These are phyloP conservation scores for Neopestalotiopsis sp. DNA, from an alignment of 2,329 filamentous ascomycete genomes.

Conservation along the genomic window DNA sequence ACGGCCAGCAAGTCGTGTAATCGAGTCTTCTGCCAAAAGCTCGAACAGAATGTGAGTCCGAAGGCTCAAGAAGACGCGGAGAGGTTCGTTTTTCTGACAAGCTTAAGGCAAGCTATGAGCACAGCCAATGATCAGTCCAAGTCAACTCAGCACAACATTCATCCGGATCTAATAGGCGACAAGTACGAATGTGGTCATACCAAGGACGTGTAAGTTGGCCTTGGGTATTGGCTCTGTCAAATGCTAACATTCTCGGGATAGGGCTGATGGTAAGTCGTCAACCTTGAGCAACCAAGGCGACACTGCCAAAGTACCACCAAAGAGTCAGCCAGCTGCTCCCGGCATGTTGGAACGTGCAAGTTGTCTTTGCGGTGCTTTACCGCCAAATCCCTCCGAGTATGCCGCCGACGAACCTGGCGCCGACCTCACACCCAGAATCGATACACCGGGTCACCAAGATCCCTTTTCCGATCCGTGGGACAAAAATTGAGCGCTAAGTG, in stretches of 20 bases:
- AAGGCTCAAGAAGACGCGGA: not conserved
- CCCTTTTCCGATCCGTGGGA: not conserved
- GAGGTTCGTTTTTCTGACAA: not conserved
- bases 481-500: not conserved
- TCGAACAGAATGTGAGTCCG: not conserved
- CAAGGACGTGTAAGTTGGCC: not conserved
- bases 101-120: too few relatives aligned
- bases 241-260: not conserved
- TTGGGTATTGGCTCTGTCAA: too few relatives aligned
- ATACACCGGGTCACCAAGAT: not conserved
- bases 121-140: not conserved
- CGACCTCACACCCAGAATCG: not conserved
- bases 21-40: not conserved
- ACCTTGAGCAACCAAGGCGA: not conserved
- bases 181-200: slow-evolving; percentile 9
- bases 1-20: not conserved
- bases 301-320: not conserved
- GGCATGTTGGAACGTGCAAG: slow-evolving; percentile 12
- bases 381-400: not conserved
- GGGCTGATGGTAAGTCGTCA: not conserved
- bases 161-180: not conserved
- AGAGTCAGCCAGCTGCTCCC: slow-evolving; percentile 9
- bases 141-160: not conserved
- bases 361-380: slow-evolving; percentile 12
- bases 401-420: not conserved